Percentiles rank a stretch among this genome's conserved stretches.
phyloP scores from a whole-genome alignment of 2,329 filamentous ascomycete species.

The Aspergillus sp. region DNA sequence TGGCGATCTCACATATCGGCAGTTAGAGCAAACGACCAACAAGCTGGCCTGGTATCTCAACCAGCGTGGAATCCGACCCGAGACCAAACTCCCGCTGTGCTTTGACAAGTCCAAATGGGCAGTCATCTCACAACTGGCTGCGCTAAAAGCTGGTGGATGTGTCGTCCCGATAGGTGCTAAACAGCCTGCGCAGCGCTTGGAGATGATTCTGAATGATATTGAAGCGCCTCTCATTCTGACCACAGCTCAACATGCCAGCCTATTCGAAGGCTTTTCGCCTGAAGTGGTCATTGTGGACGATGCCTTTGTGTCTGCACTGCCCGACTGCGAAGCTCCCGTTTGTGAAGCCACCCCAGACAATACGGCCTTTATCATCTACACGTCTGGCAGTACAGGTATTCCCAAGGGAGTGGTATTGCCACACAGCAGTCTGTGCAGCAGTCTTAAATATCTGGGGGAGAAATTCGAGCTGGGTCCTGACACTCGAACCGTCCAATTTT shows the following conservation, averaged over 20 bases:
- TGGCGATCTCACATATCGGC: conserved; percentile 5
- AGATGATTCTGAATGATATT: not conserved
- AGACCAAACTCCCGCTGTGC: conserved; percentile 3
- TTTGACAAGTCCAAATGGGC: conserved; percentile 9
- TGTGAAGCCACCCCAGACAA: conserved; percentile 47
- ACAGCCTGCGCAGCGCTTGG: conserved; percentile 1
- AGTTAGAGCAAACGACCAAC: conserved; percentile 4
- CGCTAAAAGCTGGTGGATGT: conserved; percentile 6
- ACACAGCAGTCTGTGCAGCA: conserved; percentile 45
- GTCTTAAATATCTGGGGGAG: conserved; percentile 30
- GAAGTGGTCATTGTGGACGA: not conserved
- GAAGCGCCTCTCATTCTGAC: conserved; percentile 1
- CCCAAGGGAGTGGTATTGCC: conserved; percentile 52
- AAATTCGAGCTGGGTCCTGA: conserved; percentile 32
- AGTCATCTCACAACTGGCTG: conserved; percentile 7
- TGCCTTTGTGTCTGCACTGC: not conserved
- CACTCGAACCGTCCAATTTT: conserved; percentile 33
- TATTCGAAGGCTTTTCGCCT: not conserved
- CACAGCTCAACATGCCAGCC: not conserved
- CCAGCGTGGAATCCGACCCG: conserved; percentile 1
- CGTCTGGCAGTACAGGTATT: conserved; percentile 49
- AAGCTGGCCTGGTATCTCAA: conserved; percentile 5
- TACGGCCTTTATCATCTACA: conserved; percentile 63
- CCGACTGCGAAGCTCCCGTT: not conserved
- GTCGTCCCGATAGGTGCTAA: conserved; percentile 1